phyloP scores from a whole-genome alignment of 2,329 filamentous ascomycete genomes.

The Truncatella angustata region DNA sequence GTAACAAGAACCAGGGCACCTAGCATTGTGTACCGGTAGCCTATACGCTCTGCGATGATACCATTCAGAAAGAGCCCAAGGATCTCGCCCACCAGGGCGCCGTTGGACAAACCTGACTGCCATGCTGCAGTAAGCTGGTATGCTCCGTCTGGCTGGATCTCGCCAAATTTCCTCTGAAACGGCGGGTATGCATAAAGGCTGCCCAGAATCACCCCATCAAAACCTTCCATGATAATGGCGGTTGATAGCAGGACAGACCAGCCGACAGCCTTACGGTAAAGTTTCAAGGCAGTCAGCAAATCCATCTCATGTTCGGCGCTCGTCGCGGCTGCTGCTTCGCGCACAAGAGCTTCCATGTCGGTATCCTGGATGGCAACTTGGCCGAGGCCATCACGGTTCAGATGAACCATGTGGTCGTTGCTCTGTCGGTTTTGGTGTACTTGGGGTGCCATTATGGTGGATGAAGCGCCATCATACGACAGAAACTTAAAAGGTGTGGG shows the following conservation, averaged over 20 bases:
- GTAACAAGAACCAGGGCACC: slow-evolving; percentile 24
- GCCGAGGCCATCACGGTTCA: no score
- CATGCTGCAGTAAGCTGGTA: slow-evolving; percentile 27
- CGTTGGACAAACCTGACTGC: slow-evolving; percentile 27
- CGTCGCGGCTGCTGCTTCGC: no score
- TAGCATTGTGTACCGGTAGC: slow-evolving; percentile 30
- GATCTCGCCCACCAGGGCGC: not conserved
- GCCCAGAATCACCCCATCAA: slow-evolving; percentile 32
- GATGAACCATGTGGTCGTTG: no score
- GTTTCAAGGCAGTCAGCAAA: not conserved
- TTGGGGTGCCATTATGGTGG: no score
- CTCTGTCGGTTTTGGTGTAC: no score
- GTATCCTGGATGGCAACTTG: no score
- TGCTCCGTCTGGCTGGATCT: slow-evolving; percentile 17
- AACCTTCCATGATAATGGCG: slow-evolving; percentile 19
- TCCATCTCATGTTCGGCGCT: slow-evolving; percentile 13
- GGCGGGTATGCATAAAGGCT: slow-evolving; percentile 31
- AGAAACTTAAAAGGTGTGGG: no score
- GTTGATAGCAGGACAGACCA: slow-evolving; percentile 21
- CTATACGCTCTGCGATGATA: slow-evolving; percentile 23
- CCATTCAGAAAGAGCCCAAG: slow-evolving; percentile 5
- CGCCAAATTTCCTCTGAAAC: slow-evolving; percentile 28
- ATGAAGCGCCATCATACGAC: no score
- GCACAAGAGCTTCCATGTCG: no score
- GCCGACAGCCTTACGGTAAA: slow-evolving; percentile 11